phyloP scores from a whole-genome alignment of 495 filamentous ascomycete genomes.

The Thermothielavioides terrestris region DNA sequence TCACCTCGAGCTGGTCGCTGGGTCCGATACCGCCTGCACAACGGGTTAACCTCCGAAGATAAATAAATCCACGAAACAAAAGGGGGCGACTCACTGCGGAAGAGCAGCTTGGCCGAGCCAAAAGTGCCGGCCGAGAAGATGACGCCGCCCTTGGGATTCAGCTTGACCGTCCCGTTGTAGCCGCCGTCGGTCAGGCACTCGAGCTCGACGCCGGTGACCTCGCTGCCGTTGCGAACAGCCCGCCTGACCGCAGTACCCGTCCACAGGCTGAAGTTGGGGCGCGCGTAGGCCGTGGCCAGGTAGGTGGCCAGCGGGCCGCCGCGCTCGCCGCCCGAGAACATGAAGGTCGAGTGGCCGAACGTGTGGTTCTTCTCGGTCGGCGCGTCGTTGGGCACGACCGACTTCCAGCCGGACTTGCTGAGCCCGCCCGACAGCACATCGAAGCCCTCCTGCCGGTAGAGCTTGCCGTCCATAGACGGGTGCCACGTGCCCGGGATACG shows the following conservation, averaged over 20 bases:
- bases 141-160: slow-evolving; percentile 54
- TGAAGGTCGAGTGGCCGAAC: slow-evolving; percentile 59
- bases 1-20: slow-evolving; percentile 48
- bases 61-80: neutral
- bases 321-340: slow-evolving; percentile 57
- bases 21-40: slow-evolving; percentile 52
- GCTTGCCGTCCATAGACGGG: slow-evolving; percentile 58
- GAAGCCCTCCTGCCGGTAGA: slow-evolving; percentile 60
- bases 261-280: slow-evolving; percentile 57
- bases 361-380: slow-evolving; percentile 57
- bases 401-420: slow-evolving; percentile 49
- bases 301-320: slow-evolving; percentile 68
- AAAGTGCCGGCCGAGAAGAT: slow-evolving; percentile 63
- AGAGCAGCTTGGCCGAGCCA: slow-evolving; percentile 61
- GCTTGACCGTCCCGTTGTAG: slow-evolving; percentile 47
- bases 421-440: slow-evolving; percentile 50
- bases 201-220: slow-evolving; percentile 60
- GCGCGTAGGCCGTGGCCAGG: slow-evolving; percentile 50
- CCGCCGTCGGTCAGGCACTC: slow-evolving; percentile 47
- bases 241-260: slow-evolving; percentile 56
- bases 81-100: slow-evolving; percentile 30
- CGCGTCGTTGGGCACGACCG: slow-evolving; percentile 50
- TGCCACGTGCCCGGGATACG: slow-evolving; percentile 60
- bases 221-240: slow-evolving; percentile 51
- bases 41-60: neutral